These are phyloP conservation scores for Guadua angustifolia DNA, from an alignment of 176 grass and related monocot species.

Conservation along the genomic window DNA sequence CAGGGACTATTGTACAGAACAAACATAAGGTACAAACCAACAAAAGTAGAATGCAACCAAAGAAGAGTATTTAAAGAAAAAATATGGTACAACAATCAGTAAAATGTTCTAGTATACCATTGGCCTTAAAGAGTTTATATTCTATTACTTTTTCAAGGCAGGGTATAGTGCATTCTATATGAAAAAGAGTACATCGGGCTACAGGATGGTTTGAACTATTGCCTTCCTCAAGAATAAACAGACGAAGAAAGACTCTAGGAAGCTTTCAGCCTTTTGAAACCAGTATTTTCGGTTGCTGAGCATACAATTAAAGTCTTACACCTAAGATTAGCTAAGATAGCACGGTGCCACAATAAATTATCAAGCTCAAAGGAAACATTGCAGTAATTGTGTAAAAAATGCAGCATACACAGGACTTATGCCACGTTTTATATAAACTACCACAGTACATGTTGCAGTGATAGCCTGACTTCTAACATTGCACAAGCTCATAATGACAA, in stretches of 20 bases:
- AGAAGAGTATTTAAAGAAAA: neutral
- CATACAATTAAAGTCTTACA: neutral
- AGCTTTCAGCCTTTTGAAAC: conserved; percentile 9
- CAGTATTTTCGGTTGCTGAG: neutral
- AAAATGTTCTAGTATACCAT: neutral
- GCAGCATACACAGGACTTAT: neutral
- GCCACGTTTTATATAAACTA: neutral
- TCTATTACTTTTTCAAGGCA: neutral
- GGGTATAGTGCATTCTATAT: neutral
- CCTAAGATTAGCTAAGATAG: neutral
- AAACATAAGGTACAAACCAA: conserved; percentile 9
- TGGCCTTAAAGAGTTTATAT: neutral
- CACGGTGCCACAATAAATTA: neutral
- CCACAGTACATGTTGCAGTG: neutral
- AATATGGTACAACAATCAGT: neutral
- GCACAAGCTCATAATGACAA: neutral
- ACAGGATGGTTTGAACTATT: conserved; percentile 6
- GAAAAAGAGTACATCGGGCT: neutral
- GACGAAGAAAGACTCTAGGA: neutral
- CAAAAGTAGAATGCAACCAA: neutral
- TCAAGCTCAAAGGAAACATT: neutral
- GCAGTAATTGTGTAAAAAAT: neutral
- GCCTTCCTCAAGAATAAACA: neutral
- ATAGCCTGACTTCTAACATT: neutral
- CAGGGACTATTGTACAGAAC: neutral